Conservation (phyloP, 495 filamentous ascomycete genomes). For the Aspergillus sparsus region DNA sequence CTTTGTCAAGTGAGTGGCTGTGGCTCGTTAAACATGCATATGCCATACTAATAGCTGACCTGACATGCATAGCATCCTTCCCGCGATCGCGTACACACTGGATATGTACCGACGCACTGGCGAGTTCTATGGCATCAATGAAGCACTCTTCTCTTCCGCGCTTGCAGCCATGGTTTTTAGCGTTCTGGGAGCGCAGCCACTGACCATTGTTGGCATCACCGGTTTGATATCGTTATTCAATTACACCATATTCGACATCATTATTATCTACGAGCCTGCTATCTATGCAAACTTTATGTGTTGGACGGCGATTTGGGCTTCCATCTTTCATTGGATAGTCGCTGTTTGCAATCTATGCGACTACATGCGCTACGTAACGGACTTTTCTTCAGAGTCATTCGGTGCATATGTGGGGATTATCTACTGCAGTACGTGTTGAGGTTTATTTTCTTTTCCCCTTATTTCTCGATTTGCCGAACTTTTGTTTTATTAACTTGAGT, state of each 20-base stretch:
- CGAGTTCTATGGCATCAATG: slow-evolving; percentile 72
- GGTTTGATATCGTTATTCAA: slow-evolving; percentile 78
- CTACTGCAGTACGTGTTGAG: slow-evolving; percentile 63
- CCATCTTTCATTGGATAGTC: slow-evolving; percentile 69
- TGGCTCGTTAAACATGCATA: background rate
- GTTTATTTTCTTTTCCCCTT: background rate
- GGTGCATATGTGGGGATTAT: slow-evolving; percentile 79
- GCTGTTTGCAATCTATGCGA: slow-evolving; percentile 72
- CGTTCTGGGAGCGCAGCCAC: slow-evolving; percentile 65
- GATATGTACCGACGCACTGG: slow-evolving; percentile 74
- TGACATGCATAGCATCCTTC: slow-evolving; percentile 57
- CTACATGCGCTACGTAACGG: slow-evolving; percentile 69
- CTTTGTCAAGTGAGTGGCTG: slow-evolving; percentile 65
- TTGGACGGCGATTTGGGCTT: slow-evolving; percentile 72
- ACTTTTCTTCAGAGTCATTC: slow-evolving; percentile 75
- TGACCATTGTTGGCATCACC: slow-evolving; percentile 80
- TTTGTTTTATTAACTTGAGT: background rate
- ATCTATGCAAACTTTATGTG: slow-evolving; percentile 76
- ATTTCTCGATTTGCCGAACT: no score
- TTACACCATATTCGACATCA: slow-evolving; percentile 75
- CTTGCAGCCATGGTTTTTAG: slow-evolving; percentile 70
- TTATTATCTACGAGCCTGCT: slow-evolving; percentile 53
- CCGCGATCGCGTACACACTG: slow-evolving; percentile 71
- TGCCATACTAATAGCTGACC: background rate
- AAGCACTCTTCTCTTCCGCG: slow-evolving; percentile 69